Percentiles rank a stretch among this genome's conserved stretches.
phyloP scores from a whole-genome alignment of 139 green algal species.

The Chlorella ohadii region DNA sequence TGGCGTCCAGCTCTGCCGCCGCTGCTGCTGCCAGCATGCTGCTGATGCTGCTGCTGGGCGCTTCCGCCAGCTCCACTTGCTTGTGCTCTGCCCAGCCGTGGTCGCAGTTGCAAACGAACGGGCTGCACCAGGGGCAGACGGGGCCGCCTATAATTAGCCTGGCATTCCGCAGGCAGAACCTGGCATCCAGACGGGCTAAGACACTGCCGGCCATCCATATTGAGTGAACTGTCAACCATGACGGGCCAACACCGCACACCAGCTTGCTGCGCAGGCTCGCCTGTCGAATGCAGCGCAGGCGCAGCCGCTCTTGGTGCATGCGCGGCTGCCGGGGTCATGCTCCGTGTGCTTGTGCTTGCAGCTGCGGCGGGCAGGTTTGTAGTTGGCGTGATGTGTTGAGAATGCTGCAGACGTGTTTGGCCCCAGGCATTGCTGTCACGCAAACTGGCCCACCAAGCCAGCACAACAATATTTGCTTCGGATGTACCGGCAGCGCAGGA shows the following conservation, averaged over 20 bases:
- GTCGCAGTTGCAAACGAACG: slow-evolving; percentile 88
- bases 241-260: too few relatives aligned
- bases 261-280: too few relatives aligned
- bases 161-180: too few relatives aligned
- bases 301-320: slow-evolving; percentile 69
- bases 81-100: slow-evolving; percentile 71
- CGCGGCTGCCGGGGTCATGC: slow-evolving; percentile 63
- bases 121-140: too few relatives aligned
- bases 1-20: slow-evolving; percentile 53
- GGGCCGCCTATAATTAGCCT: too few relatives aligned
- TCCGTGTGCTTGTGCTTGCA: slow-evolving; percentile 88
- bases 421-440: too few relatives aligned
- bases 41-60: neutral
- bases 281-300: slow-evolving; percentile 62
- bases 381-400: neutral
- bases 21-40: slow-evolving; percentile 10
- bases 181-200: too few relatives aligned
- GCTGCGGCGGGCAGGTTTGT: slow-evolving; percentile 20
- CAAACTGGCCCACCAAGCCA: too few relatives aligned
- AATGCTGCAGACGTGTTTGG: neutral
- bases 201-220: too few relatives aligned
- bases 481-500: slow-evolving; percentile 52
- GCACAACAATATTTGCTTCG: too few relatives aligned
- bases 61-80: slow-evolving; percentile 46
- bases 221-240: too few relatives aligned